Evolutionary conservation across 768 basidiomycete genomes (phyloP).

Genomic region (Russula abietina): DNA sequence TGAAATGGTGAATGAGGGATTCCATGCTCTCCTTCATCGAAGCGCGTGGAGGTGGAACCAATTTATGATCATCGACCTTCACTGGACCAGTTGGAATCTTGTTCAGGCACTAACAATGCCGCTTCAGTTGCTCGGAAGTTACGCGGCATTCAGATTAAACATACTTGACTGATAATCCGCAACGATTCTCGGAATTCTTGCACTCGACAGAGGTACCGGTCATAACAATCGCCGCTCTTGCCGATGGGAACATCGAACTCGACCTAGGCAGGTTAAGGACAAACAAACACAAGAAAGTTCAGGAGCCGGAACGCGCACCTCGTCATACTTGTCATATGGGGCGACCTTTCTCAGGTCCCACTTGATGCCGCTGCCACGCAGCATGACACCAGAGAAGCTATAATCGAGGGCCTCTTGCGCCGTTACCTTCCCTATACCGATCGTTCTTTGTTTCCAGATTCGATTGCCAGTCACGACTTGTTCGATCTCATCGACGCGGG

Average conservation of each 20-base stretch:
- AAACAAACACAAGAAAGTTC: conserved; percentile 20
- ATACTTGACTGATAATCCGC: conserved; percentile 73
- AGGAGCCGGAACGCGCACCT: conserved; percentile 40
- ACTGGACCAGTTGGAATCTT: conserved; percentile 91
- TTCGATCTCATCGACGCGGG: conserved; percentile 93
- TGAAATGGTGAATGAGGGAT: conserved; percentile 96
- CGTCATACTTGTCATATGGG: conserved; percentile 95
- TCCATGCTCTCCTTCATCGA: conserved; percentile 99
- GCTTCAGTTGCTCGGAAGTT: background rate
- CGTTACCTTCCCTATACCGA: conserved; percentile 85
- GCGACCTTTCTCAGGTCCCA: conserved; percentile 92
- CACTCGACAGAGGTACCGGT: conserved; percentile 94
- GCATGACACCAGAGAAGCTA: conserved; percentile 94
- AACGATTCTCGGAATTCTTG: conserved; percentile 97
- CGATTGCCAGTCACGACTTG: conserved; percentile 97
- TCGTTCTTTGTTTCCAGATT: conserved; percentile 95
- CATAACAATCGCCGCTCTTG: conserved; percentile 95
- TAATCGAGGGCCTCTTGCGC: conserved; percentile 90
- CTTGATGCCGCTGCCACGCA: conserved; percentile 85
- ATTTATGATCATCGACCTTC: conserved; percentile 97
- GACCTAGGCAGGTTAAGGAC: conserved; percentile 45
- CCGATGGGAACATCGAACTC: conserved; percentile 98
- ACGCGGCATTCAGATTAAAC: conserved; percentile 18
- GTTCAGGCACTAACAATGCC: conserved; percentile 69
- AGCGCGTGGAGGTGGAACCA: conserved; percentile 91